phyloP scores from a whole-genome alignment of 257 asterid genomes.

The Fraxinus cuspidata region DNA sequence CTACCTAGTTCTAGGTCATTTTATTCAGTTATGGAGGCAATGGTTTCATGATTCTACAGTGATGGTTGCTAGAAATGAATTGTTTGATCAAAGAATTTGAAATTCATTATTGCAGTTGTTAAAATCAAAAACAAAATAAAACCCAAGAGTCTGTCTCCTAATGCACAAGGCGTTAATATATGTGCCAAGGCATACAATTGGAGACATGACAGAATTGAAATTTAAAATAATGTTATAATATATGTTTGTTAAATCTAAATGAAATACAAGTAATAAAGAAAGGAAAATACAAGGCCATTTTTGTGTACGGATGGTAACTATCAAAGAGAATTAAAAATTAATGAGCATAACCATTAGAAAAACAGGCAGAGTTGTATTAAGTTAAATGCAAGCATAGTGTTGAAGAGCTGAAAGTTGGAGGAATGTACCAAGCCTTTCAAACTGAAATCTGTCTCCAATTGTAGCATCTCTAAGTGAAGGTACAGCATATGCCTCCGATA shows the following conservation, averaged over 20 bases:
- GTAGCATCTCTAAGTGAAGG: slow-evolving; percentile 56
- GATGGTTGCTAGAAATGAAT: background rate
- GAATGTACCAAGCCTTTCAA: slow-evolving; percentile 87
- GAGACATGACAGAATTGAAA: background rate
- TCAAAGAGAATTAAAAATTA: background rate
- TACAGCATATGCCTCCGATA: slow-evolving; percentile 71
- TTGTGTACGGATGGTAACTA: background rate
- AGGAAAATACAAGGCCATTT: no score
- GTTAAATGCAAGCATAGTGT: background rate
- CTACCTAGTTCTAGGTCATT: background rate
- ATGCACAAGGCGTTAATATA: background rate
- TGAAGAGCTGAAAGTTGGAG: background rate
- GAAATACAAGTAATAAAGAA: background rate
- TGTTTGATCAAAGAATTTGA: background rate
- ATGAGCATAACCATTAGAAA: background rate
- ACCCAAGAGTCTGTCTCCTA: background rate
- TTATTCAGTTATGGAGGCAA: background rate
- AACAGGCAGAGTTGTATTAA: background rate
- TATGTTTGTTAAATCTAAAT: no score
- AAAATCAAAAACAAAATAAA: background rate
- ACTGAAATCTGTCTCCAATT: slow-evolving; percentile 81
- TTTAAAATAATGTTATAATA: no score
- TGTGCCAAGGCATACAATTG: background rate
- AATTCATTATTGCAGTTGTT: background rate
- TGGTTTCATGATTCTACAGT: background rate